phyloP scores from a whole-genome alignment of 208 protist species.

The Acanthamoeba healyi region DNA sequence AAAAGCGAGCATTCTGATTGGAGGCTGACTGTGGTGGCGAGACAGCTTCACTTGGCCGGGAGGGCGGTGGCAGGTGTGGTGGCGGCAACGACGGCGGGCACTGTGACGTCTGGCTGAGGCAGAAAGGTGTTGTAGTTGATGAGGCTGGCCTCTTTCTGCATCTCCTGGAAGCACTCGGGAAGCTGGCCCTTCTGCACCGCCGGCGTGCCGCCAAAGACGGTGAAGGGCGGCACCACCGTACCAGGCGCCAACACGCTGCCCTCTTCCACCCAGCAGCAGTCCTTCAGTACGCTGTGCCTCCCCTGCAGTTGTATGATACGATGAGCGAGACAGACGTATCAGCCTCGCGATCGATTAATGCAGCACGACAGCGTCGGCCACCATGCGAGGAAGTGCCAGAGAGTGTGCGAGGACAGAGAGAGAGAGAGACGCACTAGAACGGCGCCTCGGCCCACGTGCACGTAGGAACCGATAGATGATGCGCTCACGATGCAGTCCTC shows the following conservation, averaged over 20 bases:
- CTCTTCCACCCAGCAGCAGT: slow-evolving; percentile 85
- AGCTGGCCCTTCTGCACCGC: slow-evolving; percentile 79
- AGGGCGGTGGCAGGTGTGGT: not conserved
- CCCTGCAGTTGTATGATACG: slow-evolving; percentile 57
- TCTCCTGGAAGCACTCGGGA: slow-evolving; percentile 81
- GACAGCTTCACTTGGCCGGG: not conserved
- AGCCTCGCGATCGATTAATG: not conserved
- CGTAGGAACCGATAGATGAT: slow-evolving; percentile 85
- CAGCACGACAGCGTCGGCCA: not conserved
- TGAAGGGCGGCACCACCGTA: slow-evolving; percentile 87
- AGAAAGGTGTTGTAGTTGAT: slow-evolving; percentile 69
- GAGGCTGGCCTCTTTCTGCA: slow-evolving; percentile 42
- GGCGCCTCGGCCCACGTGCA: slow-evolving; percentile 84
- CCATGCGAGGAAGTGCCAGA: too few species aligned
- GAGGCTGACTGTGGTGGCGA: too few species aligned
- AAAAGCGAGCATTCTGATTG: too few species aligned
- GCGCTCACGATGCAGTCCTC: slow-evolving; percentile 84
- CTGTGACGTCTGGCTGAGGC: not conserved
- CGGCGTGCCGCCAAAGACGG: slow-evolving; percentile 78
- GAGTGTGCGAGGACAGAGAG: not conserved
- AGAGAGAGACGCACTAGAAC: slow-evolving; percentile 80
- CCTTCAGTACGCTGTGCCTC: slow-evolving; percentile 86
- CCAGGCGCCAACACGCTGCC: slow-evolving; percentile 84
- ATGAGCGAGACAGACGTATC: not conserved
- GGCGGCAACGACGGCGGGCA: not conserved